Percentiles rank a stretch among this genome's conserved stretches.
These are phyloP conservation scores for Epichloe aotearoae DNA, from an alignment of 2,329 filamentous ascomycete genomes.

Conservation along the genomic window DNA sequence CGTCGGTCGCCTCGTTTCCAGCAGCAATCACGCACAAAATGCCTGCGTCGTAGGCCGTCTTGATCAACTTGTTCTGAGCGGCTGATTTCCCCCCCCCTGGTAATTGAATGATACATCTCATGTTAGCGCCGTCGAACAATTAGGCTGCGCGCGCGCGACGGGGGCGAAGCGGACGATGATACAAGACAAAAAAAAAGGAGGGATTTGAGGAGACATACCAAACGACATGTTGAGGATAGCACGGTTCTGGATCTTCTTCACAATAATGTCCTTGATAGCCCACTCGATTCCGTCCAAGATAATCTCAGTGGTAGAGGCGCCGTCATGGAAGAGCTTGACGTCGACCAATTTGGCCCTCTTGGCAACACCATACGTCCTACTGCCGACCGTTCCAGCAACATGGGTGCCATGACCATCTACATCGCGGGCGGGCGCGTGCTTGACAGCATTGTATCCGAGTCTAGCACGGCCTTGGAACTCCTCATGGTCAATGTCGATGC, in stretches of 20 bases:
- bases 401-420: constrained; percentile 34
- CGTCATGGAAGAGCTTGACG: constrained; percentile 30
- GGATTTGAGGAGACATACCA: constrained; percentile 11
- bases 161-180: too few relatives aligned
- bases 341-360: constrained; percentile 29
- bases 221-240: constrained; percentile 44
- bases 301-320: constrained; percentile 7
- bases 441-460: constrained; percentile 23
- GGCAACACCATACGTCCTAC: constrained; percentile 30
- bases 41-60: constrained; percentile 29
- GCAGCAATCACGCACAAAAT: constrained; percentile 42
- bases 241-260: constrained; percentile 23
- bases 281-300: constrained; percentile 22
- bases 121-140: neutral
- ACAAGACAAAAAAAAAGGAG: neutral
- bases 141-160: too few relatives aligned
- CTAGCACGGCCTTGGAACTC: constrained; percentile 31
- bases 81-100: constrained; percentile 5
- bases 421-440: constrained; percentile 19
- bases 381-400: constrained; percentile 31
- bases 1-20: constrained; percentile 32
- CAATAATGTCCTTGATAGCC: constrained; percentile 28
- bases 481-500: constrained; percentile 32
- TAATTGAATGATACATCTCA: neutral
- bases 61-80: constrained; percentile 37